phyloP scores from a whole-genome alignment of 345 rosid species.

The Litchi chinensis region DNA sequence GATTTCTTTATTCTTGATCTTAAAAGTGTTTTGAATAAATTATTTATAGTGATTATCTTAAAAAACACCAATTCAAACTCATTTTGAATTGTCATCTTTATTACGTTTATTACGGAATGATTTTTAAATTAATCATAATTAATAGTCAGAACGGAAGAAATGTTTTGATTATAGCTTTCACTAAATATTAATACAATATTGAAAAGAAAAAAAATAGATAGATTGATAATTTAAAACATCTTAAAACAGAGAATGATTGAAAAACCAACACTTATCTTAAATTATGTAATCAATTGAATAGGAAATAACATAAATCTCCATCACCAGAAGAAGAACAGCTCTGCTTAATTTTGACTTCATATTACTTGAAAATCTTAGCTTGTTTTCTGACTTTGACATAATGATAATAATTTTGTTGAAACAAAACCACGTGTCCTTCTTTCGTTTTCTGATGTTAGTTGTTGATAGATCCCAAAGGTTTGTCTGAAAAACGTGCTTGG shows the following conservation, averaged over 20 bases:
- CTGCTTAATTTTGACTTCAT: background rate
- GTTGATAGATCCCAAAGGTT: background rate
- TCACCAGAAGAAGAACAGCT: background rate
- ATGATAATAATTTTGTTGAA: background rate
- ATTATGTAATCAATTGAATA: background rate
- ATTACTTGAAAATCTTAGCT: conserved; percentile 17
- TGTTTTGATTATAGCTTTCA: background rate
- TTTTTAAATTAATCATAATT: background rate
- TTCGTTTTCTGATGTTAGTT: background rate
- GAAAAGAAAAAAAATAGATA: background rate
- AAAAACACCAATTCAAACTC: too few relatives aligned
- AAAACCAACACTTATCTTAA: background rate
- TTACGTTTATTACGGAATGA: background rate
- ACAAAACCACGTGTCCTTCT: conserved; percentile 18
- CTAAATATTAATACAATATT: background rate
- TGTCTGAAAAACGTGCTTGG: conserved; percentile 1
- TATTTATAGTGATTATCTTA: background rate
- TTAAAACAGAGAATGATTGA: conserved; percentile 4
- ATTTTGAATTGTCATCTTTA: background rate
- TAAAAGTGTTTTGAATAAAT: background rate
- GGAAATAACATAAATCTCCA: background rate
- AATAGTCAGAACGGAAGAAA: background rate
- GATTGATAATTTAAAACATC: background rate
- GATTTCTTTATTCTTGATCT: background rate
- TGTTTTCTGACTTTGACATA: background rate